Evolutionary conservation across 2,329 filamentous ascomycete genomes (phyloP), one percentile per base, ranked within the genome.

Genomic region (Diaporthe caulivora): DNA sequence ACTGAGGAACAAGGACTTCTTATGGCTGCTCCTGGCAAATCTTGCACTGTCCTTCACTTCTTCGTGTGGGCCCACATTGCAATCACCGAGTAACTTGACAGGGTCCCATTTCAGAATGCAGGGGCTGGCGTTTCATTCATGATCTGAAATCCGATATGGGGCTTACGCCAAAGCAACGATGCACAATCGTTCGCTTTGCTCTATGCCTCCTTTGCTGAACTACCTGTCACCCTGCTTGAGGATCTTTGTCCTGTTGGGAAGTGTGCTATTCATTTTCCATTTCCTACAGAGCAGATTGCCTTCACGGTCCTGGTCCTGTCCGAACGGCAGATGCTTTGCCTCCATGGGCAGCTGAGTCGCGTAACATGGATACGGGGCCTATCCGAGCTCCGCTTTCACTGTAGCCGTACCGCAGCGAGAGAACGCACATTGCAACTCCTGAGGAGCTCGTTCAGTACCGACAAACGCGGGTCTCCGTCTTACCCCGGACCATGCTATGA

Each of bases 81-180:
- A 51, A 65, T 65, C 29, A 65, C 62, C 62, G 44, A 13, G 18
- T 65, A 51, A 65, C 21, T 15, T 21, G 5, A 65, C 44, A 65
- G 40, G 62, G 62, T 21, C 62, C 62, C 62, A 37, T 51, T 51
- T 26, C 2, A 0, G 21, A 2, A n/a, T 26, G 29, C 62, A 65
- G 62, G 62, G 62, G 62, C 29, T 51, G 44, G 1, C 26, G 62
- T 65, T 65, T 51, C 62, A 65, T 51, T 65, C 11, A 65, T 5
- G 42, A 26, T 24, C 21, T 65, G 3, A 13, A 24, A 21, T 2
- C 26, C 44, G 13, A 65, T 51, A 3, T 3, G 29, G n/a, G 13
- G 2, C 5, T 34, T 51, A 13, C 24, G 44, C 42, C 21, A 24
- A 37, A 51, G 29, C 9, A 13, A 51, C 44, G 13, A 13, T 26